Base-by-base conservation (phyloP, 2,329 filamentous ascomycete genomes). In the Rutstroemia sydowiana region DNA sequence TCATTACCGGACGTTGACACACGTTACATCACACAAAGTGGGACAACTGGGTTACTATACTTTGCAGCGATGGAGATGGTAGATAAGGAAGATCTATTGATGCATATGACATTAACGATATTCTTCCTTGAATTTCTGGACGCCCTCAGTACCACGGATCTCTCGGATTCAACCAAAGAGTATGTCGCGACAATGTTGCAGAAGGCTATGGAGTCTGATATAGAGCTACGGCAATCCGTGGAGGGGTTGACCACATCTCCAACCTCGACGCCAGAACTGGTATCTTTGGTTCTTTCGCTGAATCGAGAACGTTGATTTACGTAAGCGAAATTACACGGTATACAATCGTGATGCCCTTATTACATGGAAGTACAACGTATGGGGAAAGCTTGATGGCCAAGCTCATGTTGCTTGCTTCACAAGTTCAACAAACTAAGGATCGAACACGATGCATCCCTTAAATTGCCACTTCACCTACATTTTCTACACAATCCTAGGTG, bases 71-170 rank as follows among this genome's bases (percentile, higher is more conserved):
- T 59, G 18, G 52, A 63, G 23, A 67, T 68, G 66, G 60, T 68
- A 26, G 53, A 65, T 43, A 65, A 62, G 36, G 58, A 64, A 53
- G 66, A 68, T 41, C 53, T 66, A 52, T 48, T 68, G 44, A 67
- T 68, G 65, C 65, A 66, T 48, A 59, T 66, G 21, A 66, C 61
- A 3, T 45, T 65, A 32, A 61, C 66, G 26, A 61, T 66, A 39
- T 63, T 65, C 48, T 67, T 64, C 39, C 59, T 60, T 5, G 64
- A 67, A 21, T 59, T 68, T 30, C 54, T 67, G 6, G 60, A 62
- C 7, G 44, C 57, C 23, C 60, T 67, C 55, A 66, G 65, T 44
- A 57, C 51, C 20, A 61, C 58, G 9, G 60, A 63, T 31, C 40
- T 66, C 14, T 57, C 57, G 1, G 51, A 57, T 28, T 16, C 55